These are phyloP conservation scores for Yamadazyma dushanensis DNA, from an alignment of 1,139 yeast species.

Conservation along the genomic window DNA sequence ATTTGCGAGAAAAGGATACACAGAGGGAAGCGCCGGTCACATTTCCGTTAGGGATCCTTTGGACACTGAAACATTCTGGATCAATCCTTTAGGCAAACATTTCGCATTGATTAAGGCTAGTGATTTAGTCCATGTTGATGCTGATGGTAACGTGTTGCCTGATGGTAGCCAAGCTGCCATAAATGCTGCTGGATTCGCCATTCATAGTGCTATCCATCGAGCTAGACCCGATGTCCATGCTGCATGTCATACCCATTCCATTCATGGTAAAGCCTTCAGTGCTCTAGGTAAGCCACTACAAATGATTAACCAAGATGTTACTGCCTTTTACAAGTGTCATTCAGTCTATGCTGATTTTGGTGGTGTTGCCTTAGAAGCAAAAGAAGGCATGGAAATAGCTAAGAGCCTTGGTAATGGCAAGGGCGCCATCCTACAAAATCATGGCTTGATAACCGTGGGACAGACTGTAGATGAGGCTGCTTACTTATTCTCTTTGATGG, in stretches of 20 bases:
- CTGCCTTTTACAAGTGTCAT: slow-evolving; percentile 66
- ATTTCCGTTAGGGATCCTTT: slow-evolving; percentile 79
- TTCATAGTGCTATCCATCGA: slow-evolving; percentile 73
- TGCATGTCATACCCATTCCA: slow-evolving; percentile 80
- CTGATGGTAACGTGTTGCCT: slow-evolving; percentile 61
- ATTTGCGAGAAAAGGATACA: slow-evolving; percentile 69
- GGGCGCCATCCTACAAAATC: slow-evolving; percentile 71
- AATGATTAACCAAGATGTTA: slow-evolving; percentile 79
- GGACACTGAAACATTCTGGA: slow-evolving; percentile 72
- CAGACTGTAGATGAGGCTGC: slow-evolving; percentile 83
- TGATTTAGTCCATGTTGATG: slow-evolving; percentile 78
- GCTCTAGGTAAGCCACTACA: slow-evolving; percentile 70
- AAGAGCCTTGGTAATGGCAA: slow-evolving; percentile 63
- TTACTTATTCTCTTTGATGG: slow-evolving; percentile 65
- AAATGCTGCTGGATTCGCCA: slow-evolving; percentile 79
- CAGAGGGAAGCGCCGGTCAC: slow-evolving; percentile 83
- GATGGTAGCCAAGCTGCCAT: slow-evolving; percentile 69
- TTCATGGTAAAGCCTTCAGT: slow-evolving; percentile 73
- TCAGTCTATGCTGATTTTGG: slow-evolving; percentile 70
- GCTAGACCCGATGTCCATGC: slow-evolving; percentile 80
- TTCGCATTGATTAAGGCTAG: slow-evolving; percentile 67
- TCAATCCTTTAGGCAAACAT: slow-evolving; percentile 73
- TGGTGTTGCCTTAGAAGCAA: slow-evolving; percentile 73
- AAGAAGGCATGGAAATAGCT: slow-evolving; percentile 71
- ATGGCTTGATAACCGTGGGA: slow-evolving; percentile 79